Evolutionary conservation across 2,329 filamentous ascomycete genomes (phyloP).

Genomic region (Epicoccum nigrum): DNA sequence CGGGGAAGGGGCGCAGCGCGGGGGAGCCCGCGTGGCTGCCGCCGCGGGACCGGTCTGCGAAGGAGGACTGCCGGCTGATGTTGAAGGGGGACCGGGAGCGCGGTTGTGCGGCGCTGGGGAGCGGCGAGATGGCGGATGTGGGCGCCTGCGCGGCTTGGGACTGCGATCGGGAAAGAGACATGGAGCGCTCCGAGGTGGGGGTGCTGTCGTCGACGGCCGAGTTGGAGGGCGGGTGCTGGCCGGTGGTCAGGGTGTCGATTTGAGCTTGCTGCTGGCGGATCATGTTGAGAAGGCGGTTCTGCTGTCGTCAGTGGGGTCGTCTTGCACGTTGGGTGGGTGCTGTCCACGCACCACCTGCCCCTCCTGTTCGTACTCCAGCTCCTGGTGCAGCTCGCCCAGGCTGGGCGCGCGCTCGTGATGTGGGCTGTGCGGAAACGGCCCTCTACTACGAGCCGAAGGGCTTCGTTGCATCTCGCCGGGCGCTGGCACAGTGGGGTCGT

Average conservation of each 20-base stretch:
- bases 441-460: slow-evolving; percentile 32
- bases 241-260: slow-evolving; percentile 62
- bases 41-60: slow-evolving; percentile 44
- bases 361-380: slow-evolving; percentile 79
- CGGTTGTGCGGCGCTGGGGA: slow-evolving; percentile 31
- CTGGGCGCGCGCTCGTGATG: slow-evolving; percentile 72
- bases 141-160: slow-evolving; percentile 30
- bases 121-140: slow-evolving; percentile 44
- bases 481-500: slow-evolving; percentile 70
- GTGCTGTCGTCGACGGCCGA: slow-evolving; percentile 60
- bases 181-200: slow-evolving; percentile 54
- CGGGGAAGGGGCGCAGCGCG: slow-evolving; percentile 61
- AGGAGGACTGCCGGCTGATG: slow-evolving; percentile 54
- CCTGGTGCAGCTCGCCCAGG: slow-evolving; percentile 77
- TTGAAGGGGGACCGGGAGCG: slow-evolving; percentile 48
- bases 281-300: slow-evolving; percentile 79
- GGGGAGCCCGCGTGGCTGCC: slow-evolving; percentile 52
- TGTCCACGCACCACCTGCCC: slow-evolving; percentile 68
- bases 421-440: slow-evolving; percentile 28
- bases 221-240: slow-evolving; percentile 49
- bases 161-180: slow-evolving; percentile 48
- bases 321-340: not conserved
- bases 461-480: slow-evolving; percentile 71
- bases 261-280: slow-evolving; percentile 78
- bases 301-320: not conserved